Evolutionary conservation across 495 filamentous ascomycete species (phyloP).

Genomic region (Xylaria cubensis): DNA sequence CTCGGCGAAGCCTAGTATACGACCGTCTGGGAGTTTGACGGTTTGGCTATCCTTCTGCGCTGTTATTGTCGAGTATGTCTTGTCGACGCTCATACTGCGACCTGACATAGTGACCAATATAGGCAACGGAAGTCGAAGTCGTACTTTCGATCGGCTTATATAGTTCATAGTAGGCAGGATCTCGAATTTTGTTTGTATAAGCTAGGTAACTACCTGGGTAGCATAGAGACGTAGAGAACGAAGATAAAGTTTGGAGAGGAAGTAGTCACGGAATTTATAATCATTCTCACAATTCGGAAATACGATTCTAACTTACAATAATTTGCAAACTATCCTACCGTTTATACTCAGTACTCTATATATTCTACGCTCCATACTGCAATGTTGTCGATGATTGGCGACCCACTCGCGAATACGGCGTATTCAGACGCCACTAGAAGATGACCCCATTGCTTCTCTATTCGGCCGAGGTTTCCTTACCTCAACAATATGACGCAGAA

Average conservation of each 20-base stretch:
- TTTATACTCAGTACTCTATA: background rate
- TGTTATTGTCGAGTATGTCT: background rate
- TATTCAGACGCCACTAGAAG: background rate
- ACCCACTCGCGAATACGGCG: background rate
- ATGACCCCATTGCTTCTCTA: background rate
- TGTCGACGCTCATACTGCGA: background rate
- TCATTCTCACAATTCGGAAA: background rate
- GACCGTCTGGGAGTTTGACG: background rate
- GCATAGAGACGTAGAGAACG: background rate
- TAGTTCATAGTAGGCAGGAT: background rate
- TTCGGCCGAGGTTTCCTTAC: background rate
- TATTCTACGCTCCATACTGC: too few species aligned
- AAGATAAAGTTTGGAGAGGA: background rate
- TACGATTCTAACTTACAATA: background rate
- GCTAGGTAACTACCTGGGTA: background rate
- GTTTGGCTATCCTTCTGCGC: background rate
- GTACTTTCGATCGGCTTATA: background rate
- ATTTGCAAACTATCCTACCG: background rate
- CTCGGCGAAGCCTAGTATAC: background rate
- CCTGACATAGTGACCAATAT: background rate
- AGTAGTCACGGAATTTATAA: background rate
- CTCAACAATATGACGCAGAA: background rate
- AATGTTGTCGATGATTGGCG: background rate
- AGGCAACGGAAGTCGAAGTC: too few species aligned
- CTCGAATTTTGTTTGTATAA: background rate